Evolutionary conservation across 2,329 filamentous ascomycete genomes (phyloP).

Genomic region (Microcyclosporella mali): DNA sequence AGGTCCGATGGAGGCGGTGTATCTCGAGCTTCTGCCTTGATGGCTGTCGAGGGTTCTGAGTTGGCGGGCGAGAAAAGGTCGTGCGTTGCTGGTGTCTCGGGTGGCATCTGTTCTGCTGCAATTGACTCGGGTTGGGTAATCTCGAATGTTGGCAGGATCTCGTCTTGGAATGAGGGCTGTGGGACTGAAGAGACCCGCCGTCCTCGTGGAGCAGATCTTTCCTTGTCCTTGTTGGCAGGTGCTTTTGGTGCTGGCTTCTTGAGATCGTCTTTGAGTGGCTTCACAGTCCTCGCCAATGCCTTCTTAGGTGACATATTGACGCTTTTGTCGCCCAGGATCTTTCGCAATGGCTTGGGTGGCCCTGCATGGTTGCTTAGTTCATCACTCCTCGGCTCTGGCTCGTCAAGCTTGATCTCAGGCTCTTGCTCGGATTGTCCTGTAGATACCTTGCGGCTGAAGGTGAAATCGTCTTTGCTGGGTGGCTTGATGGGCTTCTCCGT

Average conservation of each 20-base stretch:
- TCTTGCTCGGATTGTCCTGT: slow-evolving; percentile 11
- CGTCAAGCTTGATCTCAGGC: not conserved
- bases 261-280: slow-evolving; percentile 14
- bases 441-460: slow-evolving; percentile 39
- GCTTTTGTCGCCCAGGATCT: slow-evolving; percentile 38
- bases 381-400: slow-evolving; percentile 10
- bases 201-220: slow-evolving; percentile 26
- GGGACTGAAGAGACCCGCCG: slow-evolving; percentile 18
- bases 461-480: slow-evolving; percentile 38
- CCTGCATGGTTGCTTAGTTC: slow-evolving; percentile 5
- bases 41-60: slow-evolving; percentile 34
- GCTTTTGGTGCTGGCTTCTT: slow-evolving; percentile 16
- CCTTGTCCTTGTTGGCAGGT: slow-evolving; percentile 5
- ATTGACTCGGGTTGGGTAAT: slow-evolving; percentile 15
- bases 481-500: slow-evolving; percentile 37
- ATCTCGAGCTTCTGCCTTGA: slow-evolving; percentile 24
- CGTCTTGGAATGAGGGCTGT: slow-evolving; percentile 17
- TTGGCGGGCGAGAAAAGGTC: slow-evolving; percentile 40
- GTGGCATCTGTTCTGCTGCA: slow-evolving; percentile 5
- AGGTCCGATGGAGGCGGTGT: slow-evolving; percentile 41
- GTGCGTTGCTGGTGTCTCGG: slow-evolving; percentile 29
- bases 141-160: slow-evolving; percentile 18
- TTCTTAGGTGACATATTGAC: slow-evolving; percentile 34
- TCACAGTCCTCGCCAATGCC: slow-evolving; percentile 12
- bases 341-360: slow-evolving; percentile 20